A percentile compares a stretch with the other conserved stretches of the same genome.
These are phyloP conservation scores for Neonectria sp. DNA, from an alignment of 2,329 filamentous ascomycete genomes.

Conservation along the genomic window DNA sequence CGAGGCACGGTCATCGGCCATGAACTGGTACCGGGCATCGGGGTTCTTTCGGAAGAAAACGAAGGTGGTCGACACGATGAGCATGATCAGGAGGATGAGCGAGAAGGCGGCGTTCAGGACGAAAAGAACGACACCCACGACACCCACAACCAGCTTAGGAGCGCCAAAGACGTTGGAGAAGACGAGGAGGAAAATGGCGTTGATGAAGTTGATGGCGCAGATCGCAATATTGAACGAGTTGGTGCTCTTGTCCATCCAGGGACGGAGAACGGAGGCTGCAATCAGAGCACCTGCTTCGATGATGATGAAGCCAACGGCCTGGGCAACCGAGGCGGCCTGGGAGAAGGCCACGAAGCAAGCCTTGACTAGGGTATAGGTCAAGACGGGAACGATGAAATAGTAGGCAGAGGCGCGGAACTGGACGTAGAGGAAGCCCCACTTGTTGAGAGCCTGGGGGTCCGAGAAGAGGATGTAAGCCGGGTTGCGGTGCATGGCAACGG, in stretches of 20 bases:
- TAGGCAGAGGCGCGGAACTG: slow-evolving; percentile 96
- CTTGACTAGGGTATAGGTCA: slow-evolving; percentile 88
- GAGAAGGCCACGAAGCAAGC: slow-evolving; percentile 88
- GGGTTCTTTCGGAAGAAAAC: slow-evolving; percentile 94
- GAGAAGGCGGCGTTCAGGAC: slow-evolving; percentile 89
- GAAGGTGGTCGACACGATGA: slow-evolving; percentile 73
- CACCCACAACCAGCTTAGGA: slow-evolving; percentile 85
- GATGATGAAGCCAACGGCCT: slow-evolving; percentile 86
- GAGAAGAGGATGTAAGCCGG: slow-evolving; percentile 98
- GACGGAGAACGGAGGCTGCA: slow-evolving; percentile 83
- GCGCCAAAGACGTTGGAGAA: slow-evolving; percentile 91
- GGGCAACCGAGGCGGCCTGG: slow-evolving; percentile 78
- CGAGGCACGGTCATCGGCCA: slow-evolving; percentile 95
- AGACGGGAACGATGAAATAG: slow-evolving; percentile 89
- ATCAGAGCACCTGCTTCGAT: slow-evolving; percentile 87
- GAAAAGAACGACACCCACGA: slow-evolving; percentile 92
- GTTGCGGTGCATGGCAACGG: slow-evolving; percentile 93
- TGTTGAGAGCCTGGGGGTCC: slow-evolving; percentile 93
- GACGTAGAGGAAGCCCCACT: slow-evolving; percentile 98
- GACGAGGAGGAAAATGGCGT: slow-evolving; percentile 89
- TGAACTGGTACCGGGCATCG: slow-evolving; percentile 94
- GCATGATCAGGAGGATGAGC: slow-evolving; percentile 84
- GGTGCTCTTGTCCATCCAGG: slow-evolving; percentile 99
- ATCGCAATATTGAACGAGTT: slow-evolving; percentile 98
- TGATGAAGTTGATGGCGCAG: slow-evolving; percentile 90